Base-by-base conservation (phyloP, 2,329 filamentous ascomycete species). In the Calonectria honghensis region DNA sequence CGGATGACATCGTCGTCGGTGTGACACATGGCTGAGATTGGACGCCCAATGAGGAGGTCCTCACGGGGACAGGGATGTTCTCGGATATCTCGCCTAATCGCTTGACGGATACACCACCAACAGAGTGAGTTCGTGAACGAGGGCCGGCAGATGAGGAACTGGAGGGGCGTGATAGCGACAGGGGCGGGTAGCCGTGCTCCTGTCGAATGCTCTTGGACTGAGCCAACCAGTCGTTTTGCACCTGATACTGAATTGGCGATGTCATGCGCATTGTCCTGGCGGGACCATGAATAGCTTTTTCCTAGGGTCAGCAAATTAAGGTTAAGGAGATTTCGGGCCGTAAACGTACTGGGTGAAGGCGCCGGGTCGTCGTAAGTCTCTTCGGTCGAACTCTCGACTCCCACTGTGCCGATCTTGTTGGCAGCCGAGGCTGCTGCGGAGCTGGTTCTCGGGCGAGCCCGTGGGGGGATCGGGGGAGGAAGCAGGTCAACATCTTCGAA, bases 11-110 rank as follows among this genome's bases (percentile, higher is more conserved):
- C 0, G 80, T 79, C 0, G 80, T 78, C 3, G 80, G 79, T 6
- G 80, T 80, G 11, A 86, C 80, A 1, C 87, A 88, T 2, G 86
- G 84, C 18, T 86, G 79, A 1, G 86, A 86, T 79, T 81, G 85
- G 6, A 83, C 82, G 4, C 84, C 84, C 3, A 85, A 73, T 59
- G 80, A 86, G 81, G 68, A 84, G 24, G 74, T 83, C 29, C 83
- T 79, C 6, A 84, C 76, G 4, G 86, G 84, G 5, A 84, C 77
- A 4, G 86, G 84, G 7, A 85, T 79, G 27, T 83, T 79, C 59
- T 85, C 86, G 18, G 84, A 82, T 2, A 85, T 81, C 13, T 87
- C 84, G 24, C 84, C 80, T 7, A 83, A 80, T 6, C 79, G 78
- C 18, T 73, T 72, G 39, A 73, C 27, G 9, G 76, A 76, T 6